phyloP scores from a whole-genome alignment of 2,329 filamentous ascomycete genomes.

The Ramularia endophylla region DNA sequence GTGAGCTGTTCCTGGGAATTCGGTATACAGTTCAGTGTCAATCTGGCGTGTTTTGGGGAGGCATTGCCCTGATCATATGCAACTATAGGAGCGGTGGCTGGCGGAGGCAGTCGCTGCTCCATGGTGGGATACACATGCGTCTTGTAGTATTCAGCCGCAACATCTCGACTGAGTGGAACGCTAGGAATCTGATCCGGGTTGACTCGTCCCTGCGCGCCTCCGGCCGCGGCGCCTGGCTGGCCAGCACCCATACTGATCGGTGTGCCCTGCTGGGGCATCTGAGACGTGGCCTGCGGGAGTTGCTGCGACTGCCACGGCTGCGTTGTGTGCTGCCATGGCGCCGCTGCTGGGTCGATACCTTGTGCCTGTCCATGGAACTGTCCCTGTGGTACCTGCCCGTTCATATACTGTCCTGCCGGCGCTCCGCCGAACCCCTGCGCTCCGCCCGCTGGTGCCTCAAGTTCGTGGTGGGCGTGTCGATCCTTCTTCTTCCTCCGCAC shows the following conservation, averaged over 20 bases:
- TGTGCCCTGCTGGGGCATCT: constrained; percentile 18
- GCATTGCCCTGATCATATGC: constrained; percentile 96
- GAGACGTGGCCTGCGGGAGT: constrained; percentile 13
- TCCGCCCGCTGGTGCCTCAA: constrained; percentile 61
- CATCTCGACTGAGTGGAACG: constrained; percentile 77
- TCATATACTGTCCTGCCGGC: constrained; percentile 56
- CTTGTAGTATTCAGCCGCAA: constrained; percentile 75
- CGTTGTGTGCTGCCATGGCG: constrained; percentile 33
- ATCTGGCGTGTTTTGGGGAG: constrained; percentile 85
- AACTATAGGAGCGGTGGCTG: constrained; percentile 80
- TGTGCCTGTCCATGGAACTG: constrained; percentile 1
- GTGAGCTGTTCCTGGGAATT: constrained; percentile 71
- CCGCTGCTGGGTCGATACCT: constrained; percentile 16
- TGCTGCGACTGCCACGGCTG: constrained; percentile 32
- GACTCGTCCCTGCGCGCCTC: constrained; percentile 61
- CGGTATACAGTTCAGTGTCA: constrained; percentile 92
- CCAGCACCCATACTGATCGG: constrained; percentile 26
- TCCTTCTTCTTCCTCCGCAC: constrained; percentile 85
- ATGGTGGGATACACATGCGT: constrained; percentile 90
- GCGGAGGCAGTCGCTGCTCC: constrained; percentile 86
- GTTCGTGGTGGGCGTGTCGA: constrained; percentile 82
- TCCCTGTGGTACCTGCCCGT: constrained; percentile 35
- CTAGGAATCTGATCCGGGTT: constrained; percentile 92
- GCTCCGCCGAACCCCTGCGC: constrained; percentile 63
- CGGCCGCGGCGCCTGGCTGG: constrained; percentile 19